phyloP scores from a whole-genome alignment of 2,329 filamentous ascomycete genomes.

The Penicillium sp. region DNA sequence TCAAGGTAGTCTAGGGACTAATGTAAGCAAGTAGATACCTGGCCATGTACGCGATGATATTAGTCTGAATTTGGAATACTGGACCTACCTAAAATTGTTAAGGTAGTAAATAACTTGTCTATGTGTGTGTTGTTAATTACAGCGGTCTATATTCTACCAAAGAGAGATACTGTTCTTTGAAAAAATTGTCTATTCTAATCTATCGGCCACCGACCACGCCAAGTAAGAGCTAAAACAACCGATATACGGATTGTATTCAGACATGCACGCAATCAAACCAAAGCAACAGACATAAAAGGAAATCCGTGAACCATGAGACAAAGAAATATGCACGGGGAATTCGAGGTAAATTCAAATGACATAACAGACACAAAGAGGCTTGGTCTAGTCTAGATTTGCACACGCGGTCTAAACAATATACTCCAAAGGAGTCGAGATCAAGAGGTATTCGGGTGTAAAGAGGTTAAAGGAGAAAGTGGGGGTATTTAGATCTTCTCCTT shows the following conservation, averaged over 20 bases:
- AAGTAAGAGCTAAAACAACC: slow-evolving; percentile 10
- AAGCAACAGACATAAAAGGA: slow-evolving; percentile 7
- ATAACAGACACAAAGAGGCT: neutral
- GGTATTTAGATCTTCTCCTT: slow-evolving; percentile 43
- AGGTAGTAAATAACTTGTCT: no score
- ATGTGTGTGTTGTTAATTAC: no score
- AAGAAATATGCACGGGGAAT: slow-evolving; percentile 18
- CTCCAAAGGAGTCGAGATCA: neutral
- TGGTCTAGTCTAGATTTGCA: slow-evolving; percentile 9
- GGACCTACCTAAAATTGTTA: no score
- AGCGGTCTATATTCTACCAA: no score
- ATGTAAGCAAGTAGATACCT: no score
- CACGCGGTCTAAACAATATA: slow-evolving; percentile 10
- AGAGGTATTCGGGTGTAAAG: neutral
- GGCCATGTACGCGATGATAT: no score
- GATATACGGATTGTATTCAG: neutral
- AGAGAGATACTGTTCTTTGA: neutral
- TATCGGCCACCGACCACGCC: slow-evolving; percentile 13
- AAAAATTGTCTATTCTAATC: slow-evolving; percentile 21
- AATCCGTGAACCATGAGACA: slow-evolving; percentile 16
- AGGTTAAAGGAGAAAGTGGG: neutral
- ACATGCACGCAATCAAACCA: slow-evolving; percentile 8
- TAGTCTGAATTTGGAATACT: no score
- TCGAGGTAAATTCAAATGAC: neutral
- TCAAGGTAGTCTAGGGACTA: no score